Percentiles rank a stretch among this genome's conserved stretches.
Evolutionary conservation across 805 yeast genomes (phyloP).

Genomic region (Nakazawaea molendinolei): DNA sequence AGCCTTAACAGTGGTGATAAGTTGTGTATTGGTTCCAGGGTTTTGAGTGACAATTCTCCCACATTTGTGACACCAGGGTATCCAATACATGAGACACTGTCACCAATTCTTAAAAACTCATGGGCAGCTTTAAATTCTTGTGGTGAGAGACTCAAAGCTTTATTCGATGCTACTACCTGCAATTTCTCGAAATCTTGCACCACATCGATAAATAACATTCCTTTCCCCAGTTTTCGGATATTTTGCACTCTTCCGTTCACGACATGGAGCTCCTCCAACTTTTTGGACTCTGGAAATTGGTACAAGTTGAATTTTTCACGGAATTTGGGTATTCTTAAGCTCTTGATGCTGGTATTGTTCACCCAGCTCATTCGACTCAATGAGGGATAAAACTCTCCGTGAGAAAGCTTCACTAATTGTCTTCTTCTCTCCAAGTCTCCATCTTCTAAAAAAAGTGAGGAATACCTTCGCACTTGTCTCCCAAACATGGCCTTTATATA

Average conservation of each 20-base stretch:
- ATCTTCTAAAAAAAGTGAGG: background rate
- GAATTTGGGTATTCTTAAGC: conserved; percentile 33
- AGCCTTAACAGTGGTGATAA: conserved; percentile 67
- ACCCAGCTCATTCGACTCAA: background rate
- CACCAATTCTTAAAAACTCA: conserved; percentile 58
- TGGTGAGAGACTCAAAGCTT: conserved; percentile 32
- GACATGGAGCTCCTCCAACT: conserved; percentile 18
- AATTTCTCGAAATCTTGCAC: conserved; percentile 50
- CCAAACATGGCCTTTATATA: conserved; percentile 1
- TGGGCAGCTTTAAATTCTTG: conserved; percentile 36
- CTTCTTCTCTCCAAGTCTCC: conserved; percentile 1
- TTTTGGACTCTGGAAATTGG: conserved; percentile 17
- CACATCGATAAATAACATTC: conserved; percentile 63
- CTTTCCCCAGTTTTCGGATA: conserved; percentile 62
- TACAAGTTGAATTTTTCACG: conserved; percentile 21
- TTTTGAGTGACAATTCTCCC: conserved; percentile 72
- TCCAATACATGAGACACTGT: conserved; percentile 61
- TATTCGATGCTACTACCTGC: conserved; percentile 58
- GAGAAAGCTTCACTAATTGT: background rate
- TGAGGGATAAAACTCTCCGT: conserved; percentile 2
- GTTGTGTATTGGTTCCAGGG: conserved; percentile 39
- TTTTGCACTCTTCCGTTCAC: conserved; percentile 53
- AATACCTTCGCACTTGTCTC: background rate
- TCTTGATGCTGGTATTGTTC: background rate
- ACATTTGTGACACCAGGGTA: conserved; percentile 67